phyloP scores from a whole-genome alignment of 179 eudicot genomes.

The Monotropa hypopitys region DNA sequence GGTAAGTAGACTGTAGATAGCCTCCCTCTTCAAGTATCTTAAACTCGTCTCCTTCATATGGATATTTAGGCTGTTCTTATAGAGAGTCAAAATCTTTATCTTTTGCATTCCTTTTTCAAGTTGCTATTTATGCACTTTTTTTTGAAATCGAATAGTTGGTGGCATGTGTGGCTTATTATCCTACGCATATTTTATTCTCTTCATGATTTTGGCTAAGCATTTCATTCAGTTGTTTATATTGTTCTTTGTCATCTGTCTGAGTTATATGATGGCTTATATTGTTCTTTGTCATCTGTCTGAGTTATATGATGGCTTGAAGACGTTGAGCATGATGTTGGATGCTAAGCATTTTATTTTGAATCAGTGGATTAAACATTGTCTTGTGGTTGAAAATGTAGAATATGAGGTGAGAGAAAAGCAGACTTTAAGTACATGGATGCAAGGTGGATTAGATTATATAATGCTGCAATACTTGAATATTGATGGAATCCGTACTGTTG shows the following conservation, averaged over 20 bases:
- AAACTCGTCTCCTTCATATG: too few species aligned
- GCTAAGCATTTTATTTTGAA: slow-evolving; percentile 2
- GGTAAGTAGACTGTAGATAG: background rate
- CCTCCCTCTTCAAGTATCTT: too few species aligned
- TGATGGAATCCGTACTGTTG: slow-evolving; percentile 90
- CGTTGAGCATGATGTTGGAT: background rate
- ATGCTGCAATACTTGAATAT: slow-evolving; percentile 66
- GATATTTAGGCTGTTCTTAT: background rate
- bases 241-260: too few species aligned
- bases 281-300: background rate
- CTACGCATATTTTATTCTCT: background rate
- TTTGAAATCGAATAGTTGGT: background rate
- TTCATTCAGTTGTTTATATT: background rate
- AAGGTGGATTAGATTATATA: slow-evolving; percentile 82
- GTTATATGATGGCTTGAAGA: slow-evolving; percentile 2
- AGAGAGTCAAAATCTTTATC: background rate
- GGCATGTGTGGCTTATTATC: background rate
- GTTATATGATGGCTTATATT: too few species aligned
- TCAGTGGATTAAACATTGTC: background rate
- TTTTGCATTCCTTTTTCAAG: background rate
- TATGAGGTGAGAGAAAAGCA: slow-evolving; percentile 85
- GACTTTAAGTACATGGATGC: slow-evolving; percentile 77
- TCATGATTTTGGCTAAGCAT: background rate
- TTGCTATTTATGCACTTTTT: background rate
- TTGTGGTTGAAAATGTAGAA: slow-evolving; percentile 29